Base-by-base conservation (phyloP, 2,329 filamentous ascomycete species). In the Periconia sp. region DNA sequence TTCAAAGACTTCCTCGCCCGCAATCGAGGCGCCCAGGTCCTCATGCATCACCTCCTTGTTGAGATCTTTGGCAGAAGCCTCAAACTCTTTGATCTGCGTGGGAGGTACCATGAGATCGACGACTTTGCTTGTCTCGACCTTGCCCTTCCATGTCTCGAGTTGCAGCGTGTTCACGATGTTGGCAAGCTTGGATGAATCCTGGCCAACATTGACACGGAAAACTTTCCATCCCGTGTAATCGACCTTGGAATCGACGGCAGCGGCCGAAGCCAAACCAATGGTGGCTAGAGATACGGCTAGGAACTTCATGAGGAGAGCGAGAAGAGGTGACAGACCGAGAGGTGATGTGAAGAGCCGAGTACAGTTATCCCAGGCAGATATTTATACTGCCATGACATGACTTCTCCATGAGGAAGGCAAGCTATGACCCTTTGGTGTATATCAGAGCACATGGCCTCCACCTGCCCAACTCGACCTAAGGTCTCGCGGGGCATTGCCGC, bases 211-310 rank as follows among this genome's bases (percentile, higher is more conserved):
- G 52, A 74, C 62, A 43, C 71, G 70, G 52, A 67, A 71, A 15
- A 74, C 72, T 49, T 72, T 72, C 65, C 63, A 73, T 51, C 68
- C 65, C 45, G 68, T 65, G 55, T 74, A 74, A 58, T 56, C 66
- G 57, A 69, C 58, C 37, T 61, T 65, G 43, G 58, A 64, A 13
- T 65, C 52, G 37, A 72, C 67, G 10, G 68, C 62, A 35, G 64
- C 67, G 11, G 70, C 70, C 49, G 69, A 72, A 17, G 54, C 66
- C 46, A 72, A 60, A 52, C 69, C 65, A 20, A 69, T 47, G 37
- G 64, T 68, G 45, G 71, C 67, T 52, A 72, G 60, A 41, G 60
- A 54, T 40, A 66, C 46, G 46, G 59, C 54, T 49, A 70, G 59
- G 47, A 71, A 56, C 65, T 69, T 72, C 70, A 73, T 73, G 55